These are phyloP conservation scores for Tolypocladium amazonense DNA, from an alignment of 2,329 filamentous ascomycete species.

Conservation along the genomic window DNA sequence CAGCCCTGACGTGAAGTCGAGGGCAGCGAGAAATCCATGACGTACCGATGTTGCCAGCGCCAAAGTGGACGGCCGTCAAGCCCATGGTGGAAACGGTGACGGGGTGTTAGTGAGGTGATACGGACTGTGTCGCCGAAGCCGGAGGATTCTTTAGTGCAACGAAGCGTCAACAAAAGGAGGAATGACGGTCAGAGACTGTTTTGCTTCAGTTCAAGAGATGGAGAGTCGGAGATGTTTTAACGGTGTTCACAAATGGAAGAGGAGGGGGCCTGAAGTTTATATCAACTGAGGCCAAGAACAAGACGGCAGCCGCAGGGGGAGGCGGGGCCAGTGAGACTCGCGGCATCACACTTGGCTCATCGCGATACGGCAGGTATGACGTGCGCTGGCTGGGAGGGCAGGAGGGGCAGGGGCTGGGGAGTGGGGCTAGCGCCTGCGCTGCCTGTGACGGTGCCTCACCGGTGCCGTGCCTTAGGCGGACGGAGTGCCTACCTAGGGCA, in stretches of 20 bases:
- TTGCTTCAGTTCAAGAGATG: neutral
- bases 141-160: no score
- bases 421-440: neutral
- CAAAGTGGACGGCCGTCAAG: slow-evolving; percentile 74
- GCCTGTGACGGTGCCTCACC: neutral
- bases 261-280: neutral
- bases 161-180: neutral
- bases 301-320: neutral
- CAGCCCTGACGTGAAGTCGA: neutral
- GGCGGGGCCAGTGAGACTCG: neutral
- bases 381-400: neutral
- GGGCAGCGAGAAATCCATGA: neutral
- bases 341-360: neutral
- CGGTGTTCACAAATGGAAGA: neutral
- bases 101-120: neutral
- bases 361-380: slow-evolving; percentile 5
- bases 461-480: no score
- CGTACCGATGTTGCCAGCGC: slow-evolving; percentile 72
- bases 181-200: neutral
- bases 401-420: neutral
- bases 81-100: slow-evolving; percentile 25
- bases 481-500: no score
- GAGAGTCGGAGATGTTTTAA: neutral
- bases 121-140: neutral
- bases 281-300: neutral